These are phyloP conservation scores for Aspergillus asperescens DNA, from an alignment of 495 filamentous ascomycete species.

Conservation along the genomic window DNA sequence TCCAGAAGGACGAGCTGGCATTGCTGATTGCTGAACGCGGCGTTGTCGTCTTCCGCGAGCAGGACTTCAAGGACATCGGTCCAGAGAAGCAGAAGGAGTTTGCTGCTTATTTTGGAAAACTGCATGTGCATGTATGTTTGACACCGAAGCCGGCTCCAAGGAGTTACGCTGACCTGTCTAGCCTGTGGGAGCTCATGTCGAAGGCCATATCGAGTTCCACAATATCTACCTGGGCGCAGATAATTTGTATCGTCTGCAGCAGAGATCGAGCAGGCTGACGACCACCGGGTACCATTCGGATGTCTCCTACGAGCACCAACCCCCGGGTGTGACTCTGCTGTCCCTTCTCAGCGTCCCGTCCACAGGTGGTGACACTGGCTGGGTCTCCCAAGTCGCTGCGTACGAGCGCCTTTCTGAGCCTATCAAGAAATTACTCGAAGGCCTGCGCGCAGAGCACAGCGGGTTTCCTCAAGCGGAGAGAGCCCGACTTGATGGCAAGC, in stretches of 20 bases:
- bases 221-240: constrained; percentile 9
- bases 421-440: constrained; percentile 68
- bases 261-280: neutral
- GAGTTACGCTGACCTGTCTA: neutral
- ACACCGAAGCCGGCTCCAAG: neutral
- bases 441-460: constrained; percentile 65
- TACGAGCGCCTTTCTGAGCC: constrained; percentile 63
- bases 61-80: constrained; percentile 58
- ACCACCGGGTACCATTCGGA: constrained; percentile 20
- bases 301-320: constrained; percentile 70
- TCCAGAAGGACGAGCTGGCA: constrained; percentile 71
- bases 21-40: constrained; percentile 65
- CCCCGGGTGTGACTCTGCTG: constrained; percentile 70
- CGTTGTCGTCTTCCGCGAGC: constrained; percentile 68
- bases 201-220: constrained; percentile 3
- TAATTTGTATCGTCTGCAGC: constrained; percentile 1
- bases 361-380: constrained; percentile 64
- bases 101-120: constrained; percentile 58
- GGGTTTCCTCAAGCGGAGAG: constrained; percentile 66
- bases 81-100: constrained; percentile 57
- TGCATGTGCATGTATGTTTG: constrained; percentile 44
- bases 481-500: constrained; percentile 53
- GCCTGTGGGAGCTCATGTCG: neutral
- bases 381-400: constrained; percentile 68
- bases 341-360: constrained; percentile 65